Evolutionary conservation across 192 early-diverging fungal genomes (phyloP), one percentile per base, ranked within the genome.

Genomic region (Coemansia sp.): DNA sequence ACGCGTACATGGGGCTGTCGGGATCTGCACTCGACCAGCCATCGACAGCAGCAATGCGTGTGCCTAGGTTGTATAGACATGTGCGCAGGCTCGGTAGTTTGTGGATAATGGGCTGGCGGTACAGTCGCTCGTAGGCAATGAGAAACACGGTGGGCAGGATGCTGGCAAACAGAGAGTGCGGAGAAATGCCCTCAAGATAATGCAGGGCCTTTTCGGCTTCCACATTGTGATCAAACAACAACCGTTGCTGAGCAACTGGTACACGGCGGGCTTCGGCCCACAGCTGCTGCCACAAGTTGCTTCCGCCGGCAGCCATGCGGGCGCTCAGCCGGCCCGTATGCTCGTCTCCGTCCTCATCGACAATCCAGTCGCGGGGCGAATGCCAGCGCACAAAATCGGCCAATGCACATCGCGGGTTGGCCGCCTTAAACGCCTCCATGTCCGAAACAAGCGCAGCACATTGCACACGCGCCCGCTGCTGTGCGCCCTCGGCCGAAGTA

Each of bases 331-430:
- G 47, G 22, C 78, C 83, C 9, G 69, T 63, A 15, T 73, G 58
- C 38, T 69, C 69, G 25, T 59, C 63, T 9, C 74, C 72, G 25
- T 80, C 82, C 7, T 81, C 80, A 6, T 87, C 88, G 17, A 85
- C 84, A 15, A 89, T 83, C 92, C 92, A 97, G 72, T 97, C 94
- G 54, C 91, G 86, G n/a, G 94, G 94, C 6, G 94, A 95, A 70
- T 94, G 90, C 94, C 94, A 97, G 48, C 94, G 86, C 17, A 97
- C 90, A 84, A 97, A 97, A 53, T 97, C 94, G 7, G 89, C 92
- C 32, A 97, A 60, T 2, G 65, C 66, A 53, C 85, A 85, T 11
- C 84, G 78, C 0, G 94, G 92, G 66, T 97, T 97, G 8, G 94
- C 94, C 3, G 94, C 94, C 66, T 97, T 97, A 75, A 97, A 97